A percentile compares a stretch with the other conserved stretches of the same genome.
phyloP scores from a whole-genome alignment of 2,329 filamentous ascomycete genomes.

The Cladophialophora yegresii region DNA sequence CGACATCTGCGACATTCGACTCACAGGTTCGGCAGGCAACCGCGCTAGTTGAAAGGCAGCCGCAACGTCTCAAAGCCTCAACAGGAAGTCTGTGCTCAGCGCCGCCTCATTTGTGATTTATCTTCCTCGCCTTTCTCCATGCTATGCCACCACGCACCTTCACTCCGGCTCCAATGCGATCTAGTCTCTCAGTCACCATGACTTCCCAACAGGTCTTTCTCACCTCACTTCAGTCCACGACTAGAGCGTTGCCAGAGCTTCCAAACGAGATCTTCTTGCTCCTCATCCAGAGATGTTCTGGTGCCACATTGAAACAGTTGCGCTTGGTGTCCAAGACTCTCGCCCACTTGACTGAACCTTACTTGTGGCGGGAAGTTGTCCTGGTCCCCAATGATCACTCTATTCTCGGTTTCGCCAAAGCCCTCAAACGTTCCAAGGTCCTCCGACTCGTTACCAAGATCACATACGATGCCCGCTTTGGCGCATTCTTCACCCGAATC shows the following conservation, averaged over 20 bases:
- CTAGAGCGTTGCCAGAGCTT: conserved; percentile 20
- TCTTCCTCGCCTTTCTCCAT: not conserved
- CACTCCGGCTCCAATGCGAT: not conserved
- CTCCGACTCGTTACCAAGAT: conserved; percentile 24
- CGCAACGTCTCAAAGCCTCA: conserved; percentile 14
- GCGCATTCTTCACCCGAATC: conserved; percentile 22
- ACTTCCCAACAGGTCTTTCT: not conserved
- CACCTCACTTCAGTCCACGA: not conserved
- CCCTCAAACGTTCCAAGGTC: conserved; percentile 23
- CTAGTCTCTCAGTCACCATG: conserved; percentile 7
- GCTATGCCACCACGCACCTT: not conserved
- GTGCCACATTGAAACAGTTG: conserved; percentile 29
- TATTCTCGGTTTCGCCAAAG: conserved; percentile 25
- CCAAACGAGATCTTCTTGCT: conserved; percentile 32
- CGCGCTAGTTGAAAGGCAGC: conserved; percentile 17
- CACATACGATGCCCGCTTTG: conserved; percentile 31
- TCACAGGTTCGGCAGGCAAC: conserved; percentile 22
- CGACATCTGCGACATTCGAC: conserved; percentile 4
- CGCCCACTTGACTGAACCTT: conserved; percentile 27
- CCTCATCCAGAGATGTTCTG: conserved; percentile 27
- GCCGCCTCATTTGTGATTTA: not conserved
- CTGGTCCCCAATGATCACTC: conserved; percentile 32
- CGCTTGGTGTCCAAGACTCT: conserved; percentile 30
- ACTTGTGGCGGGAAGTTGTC: conserved; percentile 29
- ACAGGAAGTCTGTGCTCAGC: conserved; percentile 14